phyloP scores from a whole-genome alignment of 148 eudicot species.

The Fagopyrum esculentum region DNA sequence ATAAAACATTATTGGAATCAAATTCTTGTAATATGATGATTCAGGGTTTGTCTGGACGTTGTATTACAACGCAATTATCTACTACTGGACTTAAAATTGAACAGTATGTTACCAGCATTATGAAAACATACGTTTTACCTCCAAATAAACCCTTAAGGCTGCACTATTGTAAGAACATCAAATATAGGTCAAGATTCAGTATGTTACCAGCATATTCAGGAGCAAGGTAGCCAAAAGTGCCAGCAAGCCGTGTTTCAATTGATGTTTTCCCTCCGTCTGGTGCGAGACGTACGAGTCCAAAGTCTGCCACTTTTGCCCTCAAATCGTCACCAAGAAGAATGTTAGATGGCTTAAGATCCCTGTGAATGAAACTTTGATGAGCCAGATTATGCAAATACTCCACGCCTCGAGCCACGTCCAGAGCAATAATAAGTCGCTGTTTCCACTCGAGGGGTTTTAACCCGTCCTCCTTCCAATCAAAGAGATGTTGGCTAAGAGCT shows the following conservation, averaged over 20 bases:
- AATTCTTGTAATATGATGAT: too few relatives aligned
- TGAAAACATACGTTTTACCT: not conserved
- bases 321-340: constrained; percentile 39
- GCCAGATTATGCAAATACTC: constrained; percentile 38
- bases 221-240: constrained; percentile 42
- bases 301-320: constrained; percentile 42
- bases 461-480: constrained; percentile 37
- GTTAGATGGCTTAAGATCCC: constrained; percentile 42
- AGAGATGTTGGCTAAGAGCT: constrained; percentile 40
- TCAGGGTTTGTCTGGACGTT: too few relatives aligned
- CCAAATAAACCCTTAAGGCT: too few relatives aligned
- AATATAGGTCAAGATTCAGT: not conserved
- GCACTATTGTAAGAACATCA: not conserved
- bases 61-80: too few relatives aligned
- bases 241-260: constrained; percentile 31
- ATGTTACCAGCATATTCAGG: constrained; percentile 42
- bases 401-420: constrained; percentile 41
- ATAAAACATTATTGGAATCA: not conserved
- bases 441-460: constrained; percentile 37
- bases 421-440: constrained; percentile 27
- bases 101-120: constrained; percentile 26
- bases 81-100: too few relatives aligned
- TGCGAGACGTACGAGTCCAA: constrained; percentile 43
- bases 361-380: constrained; percentile 38
- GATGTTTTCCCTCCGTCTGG: constrained; percentile 37